Evolutionary conservation across 2,329 filamentous ascomycete species (phyloP), one percentile per base, ranked within the genome.

Genomic region (Pseudogymnoascus sp.): DNA sequence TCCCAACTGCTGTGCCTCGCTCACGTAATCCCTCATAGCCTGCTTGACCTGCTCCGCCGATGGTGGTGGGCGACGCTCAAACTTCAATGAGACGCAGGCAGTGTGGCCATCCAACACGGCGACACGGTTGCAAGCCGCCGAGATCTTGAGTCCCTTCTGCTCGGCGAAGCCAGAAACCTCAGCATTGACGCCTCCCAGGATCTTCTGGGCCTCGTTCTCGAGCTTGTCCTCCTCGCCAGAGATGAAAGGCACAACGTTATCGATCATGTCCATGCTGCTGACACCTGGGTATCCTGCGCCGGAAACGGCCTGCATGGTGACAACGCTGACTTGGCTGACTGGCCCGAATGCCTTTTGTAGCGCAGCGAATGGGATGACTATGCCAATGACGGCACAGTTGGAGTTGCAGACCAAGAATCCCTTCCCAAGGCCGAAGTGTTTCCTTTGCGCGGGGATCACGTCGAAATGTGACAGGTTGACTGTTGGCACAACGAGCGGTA

Each of bases 341-440:
- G 88, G 87, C 50, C 93, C 95, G 72, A 98, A 96, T 70, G 85
- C 87, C 61, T 88, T 85, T 75, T 96, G 90, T 37, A 98, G 85
- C 14, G 93, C 93, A 10, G 92, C 92, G 73, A 97, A 93, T 24
- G 95, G 95, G 67, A 96, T 96, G 65, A 97, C 93, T 64, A 98
- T 86, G 59, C 93, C 93, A 71, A 98, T 96, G 72, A 97, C 93
- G 63, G 93, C 93, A 78, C 95, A 99, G 80, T 98, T 98, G 68
- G 91, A 96, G 81, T 98, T 98, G 84, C 93, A 98, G 65, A 97
- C 91, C 38, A 98, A 79, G 79, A 98, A 96, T 24, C 95, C 95
- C 77, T 90, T 92, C 66, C 89, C 80, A 50, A 96, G 81, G 28
- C 80, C 79, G 75, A 89, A 85, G 46, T 89, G 82, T 72, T 85